These are phyloP conservation scores for Kodamaea neixiangensis DNA, from an alignment of 805 yeast species.

Conservation along the genomic window DNA sequence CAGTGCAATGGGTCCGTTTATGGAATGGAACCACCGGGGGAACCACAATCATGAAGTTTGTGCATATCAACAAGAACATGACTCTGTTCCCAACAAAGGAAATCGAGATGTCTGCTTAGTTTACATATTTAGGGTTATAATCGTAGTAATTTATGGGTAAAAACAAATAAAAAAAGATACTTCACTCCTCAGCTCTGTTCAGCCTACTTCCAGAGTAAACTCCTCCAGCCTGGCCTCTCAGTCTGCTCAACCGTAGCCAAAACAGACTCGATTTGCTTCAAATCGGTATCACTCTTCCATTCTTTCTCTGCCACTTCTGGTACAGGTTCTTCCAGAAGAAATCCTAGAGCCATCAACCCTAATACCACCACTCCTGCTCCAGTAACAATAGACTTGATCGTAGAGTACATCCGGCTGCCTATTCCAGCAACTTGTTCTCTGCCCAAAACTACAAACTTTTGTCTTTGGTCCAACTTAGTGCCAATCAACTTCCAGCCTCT, in stretches of 20 bases:
- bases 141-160: slow-evolving; percentile 2
- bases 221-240: slow-evolving; percentile 11
- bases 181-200: background rate
- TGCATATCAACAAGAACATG: slow-evolving; percentile 35
- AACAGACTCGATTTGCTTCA: slow-evolving; percentile 1
- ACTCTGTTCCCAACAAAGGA: slow-evolving; percentile 22
- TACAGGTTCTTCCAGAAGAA: slow-evolving; percentile 16
- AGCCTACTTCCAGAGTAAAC: slow-evolving; percentile 13
- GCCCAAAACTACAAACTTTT: slow-evolving; percentile 13
- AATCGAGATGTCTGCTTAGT: slow-evolving; percentile 9
- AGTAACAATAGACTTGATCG: slow-evolving; percentile 25
- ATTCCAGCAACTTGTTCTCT: slow-evolving; percentile 5
- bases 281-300: background rate
- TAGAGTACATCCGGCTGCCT: slow-evolving; percentile 8
- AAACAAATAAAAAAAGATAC: background rate
- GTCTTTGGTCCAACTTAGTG: slow-evolving; percentile 32
- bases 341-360: slow-evolving; percentile 8
- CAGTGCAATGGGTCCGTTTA: slow-evolving; percentile 57
- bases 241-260: background rate
- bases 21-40: slow-evolving; percentile 91
- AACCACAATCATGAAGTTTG: slow-evolving; percentile 58
- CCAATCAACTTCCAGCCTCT: slow-evolving; percentile 59
- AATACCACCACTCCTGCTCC: slow-evolving; percentile 27
- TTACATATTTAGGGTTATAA: background rate
- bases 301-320: background rate